phyloP scores from a whole-genome alignment of 2,329 filamentous ascomycete genomes.

The Trematosphaeria pertusa region DNA sequence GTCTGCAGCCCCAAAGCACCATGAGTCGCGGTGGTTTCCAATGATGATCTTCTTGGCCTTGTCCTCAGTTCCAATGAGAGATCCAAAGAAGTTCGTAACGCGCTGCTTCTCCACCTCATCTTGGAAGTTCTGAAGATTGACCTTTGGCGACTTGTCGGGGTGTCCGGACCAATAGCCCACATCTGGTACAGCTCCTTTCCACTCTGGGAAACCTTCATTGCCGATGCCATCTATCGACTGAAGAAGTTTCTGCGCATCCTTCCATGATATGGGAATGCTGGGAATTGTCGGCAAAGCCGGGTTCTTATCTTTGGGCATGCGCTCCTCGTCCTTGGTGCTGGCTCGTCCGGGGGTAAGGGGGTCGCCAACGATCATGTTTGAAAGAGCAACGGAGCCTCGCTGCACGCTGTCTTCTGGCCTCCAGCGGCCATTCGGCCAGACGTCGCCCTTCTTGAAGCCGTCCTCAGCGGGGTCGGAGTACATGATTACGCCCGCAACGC shows the following conservation, averaged over 20 bases:
- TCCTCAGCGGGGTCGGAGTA: constrained; percentile 91
- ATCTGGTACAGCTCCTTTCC: constrained; percentile 79
- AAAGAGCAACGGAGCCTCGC: constrained; percentile 79
- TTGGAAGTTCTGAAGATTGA: constrained; percentile 85
- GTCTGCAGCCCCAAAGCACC: constrained; percentile 86
- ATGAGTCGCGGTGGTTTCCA: constrained; percentile 92
- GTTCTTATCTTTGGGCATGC: constrained; percentile 73
- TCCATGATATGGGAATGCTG: constrained; percentile 87
- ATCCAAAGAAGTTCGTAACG: constrained; percentile 91
- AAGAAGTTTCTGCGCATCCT: constrained; percentile 82
- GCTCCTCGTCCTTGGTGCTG: constrained; percentile 69
- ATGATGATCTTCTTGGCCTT: constrained; percentile 83
- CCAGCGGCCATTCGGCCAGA: constrained; percentile 78
- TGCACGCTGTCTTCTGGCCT: constrained; percentile 85
- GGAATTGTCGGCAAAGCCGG: constrained; percentile 81
- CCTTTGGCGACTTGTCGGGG: constrained; percentile 69
- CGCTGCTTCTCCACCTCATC: constrained; percentile 82
- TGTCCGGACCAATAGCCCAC: constrained; percentile 86
- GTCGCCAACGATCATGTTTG: constrained; percentile 85
- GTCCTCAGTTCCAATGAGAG: constrained; percentile 84
- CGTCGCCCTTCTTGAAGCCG: constrained; percentile 75
- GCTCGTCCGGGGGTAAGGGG: constrained; percentile 90
- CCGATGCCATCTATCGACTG: constrained; percentile 79
- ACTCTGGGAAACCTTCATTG: constrained; percentile 69
- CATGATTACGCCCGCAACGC: constrained; percentile 85